Evolutionary conservation across 345 rosid species (phyloP), one percentile per base, ranked within the genome.

Genomic region (Microcos paniculata): DNA sequence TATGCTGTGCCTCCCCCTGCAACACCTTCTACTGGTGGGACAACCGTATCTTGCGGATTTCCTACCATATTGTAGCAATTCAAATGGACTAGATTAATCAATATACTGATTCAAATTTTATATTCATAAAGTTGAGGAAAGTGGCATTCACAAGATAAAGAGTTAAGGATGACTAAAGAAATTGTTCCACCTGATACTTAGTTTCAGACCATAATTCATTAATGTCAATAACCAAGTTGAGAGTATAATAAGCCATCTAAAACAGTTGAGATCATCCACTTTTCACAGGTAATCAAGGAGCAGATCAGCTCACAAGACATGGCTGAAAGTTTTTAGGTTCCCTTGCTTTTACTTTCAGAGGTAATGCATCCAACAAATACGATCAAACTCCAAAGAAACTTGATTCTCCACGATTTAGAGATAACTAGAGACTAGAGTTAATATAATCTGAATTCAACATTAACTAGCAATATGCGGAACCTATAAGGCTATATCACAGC

Each of bases 1-100:
- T 95, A 95, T 28, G 99, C 88, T 48, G 99, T 95, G 26, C 99
- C 98, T 81, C 99, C 99, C 51, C 99, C 99, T 57, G 99, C 94
- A 52, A 95, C 93, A n/a, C 99, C 99, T 87, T 95, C 97, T 40
- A 95, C 91, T 19, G 98, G 98, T 1, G 91, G 96, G 51, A 85
- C 88, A 76, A 23, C 77, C 30, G 48, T 51, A 28, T 85, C 90
- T 74, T 82, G 91, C 43, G 76, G 81, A 79, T 79, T 87, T 26
- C 81, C 86, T 78, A 74, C 83, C 64, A 43, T 31, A 35, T 9
- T 45, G 55, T 77, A 73, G 58, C 46, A 70, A 23, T 62, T 43
- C 56, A 56, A 28, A n/a, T 45, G 48, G 33, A 72, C 33, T 21
- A 53, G 38, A 30, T 28, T 61, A 73, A 28, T 30, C 40, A 28